Base-by-base conservation (phyloP, 176 grass and related monocot genomes). In the Zoysia japonica region DNA sequence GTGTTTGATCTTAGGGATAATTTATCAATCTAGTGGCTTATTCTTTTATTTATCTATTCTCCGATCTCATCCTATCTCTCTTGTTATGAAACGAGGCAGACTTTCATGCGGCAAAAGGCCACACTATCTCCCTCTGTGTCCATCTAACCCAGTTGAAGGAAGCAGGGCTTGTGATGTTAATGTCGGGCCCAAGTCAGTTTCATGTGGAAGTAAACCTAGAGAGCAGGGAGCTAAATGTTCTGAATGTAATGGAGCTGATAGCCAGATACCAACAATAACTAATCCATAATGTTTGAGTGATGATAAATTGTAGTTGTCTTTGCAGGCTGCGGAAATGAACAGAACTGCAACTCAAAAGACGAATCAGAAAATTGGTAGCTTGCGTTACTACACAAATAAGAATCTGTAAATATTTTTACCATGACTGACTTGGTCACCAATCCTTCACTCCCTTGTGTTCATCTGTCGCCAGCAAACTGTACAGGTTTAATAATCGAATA, bases 81-180 rank as follows among this genome's bases (percentile, higher is more conserved):
- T 80, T 88, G 47, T 82, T 86, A 78, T 86, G 73, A 48, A 80
- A 84, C 90, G 85, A 74, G 78, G 49, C 96, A 99, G 96, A 99
- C 96, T 69, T 95, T 99, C 86, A 88, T 99, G 90, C 79, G 96
- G 82, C 96, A 99, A 85, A 99, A 91, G 90, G 90, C 89, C 78
- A 91, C 86, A 77, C 74, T 99, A 56, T 89, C 79, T 19, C 86
- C 92, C 48, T 77, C 84, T 91, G 63, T 78, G 86, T 83, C 64
- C 71, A 64, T 78, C 56, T 84, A 89, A 83, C 84, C 74, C 59
- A 76, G 67, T 63, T 55, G 90, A 94, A 77, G 82, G 74, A 87
- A 89, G 74, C 65, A 75, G 71, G 45, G 46, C 53, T 49, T 40
- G 51, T 66, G 70, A 73, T 79, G 86, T 70, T 41, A 88, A 94